Conservation (phyloP, 2,329 filamentous ascomycete genomes). For the Ambrosiella cleistominuta region DNA sequence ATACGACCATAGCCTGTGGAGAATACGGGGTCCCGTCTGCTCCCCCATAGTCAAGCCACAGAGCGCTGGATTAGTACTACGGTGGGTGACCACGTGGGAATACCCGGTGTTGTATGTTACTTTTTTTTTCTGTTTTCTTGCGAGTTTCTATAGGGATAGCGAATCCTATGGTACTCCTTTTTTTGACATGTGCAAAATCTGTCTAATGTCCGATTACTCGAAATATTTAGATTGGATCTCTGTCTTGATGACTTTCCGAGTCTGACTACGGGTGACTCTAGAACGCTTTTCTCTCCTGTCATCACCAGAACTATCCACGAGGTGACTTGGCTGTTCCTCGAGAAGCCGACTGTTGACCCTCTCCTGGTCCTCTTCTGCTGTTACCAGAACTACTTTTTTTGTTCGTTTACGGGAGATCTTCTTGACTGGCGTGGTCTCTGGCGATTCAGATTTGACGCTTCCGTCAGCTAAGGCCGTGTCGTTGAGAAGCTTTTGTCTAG, state of each 20-base stretch:
- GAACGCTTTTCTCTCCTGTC: too few species aligned
- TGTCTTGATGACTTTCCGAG: too few species aligned
- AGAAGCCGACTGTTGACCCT: too few species aligned
- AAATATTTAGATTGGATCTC: background rate
- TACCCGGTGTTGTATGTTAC: background rate
- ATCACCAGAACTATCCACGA: too few species aligned
- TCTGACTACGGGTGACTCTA: too few species aligned
- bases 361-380: too few species aligned
- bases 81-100: background rate
- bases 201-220: background rate
- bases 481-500: slow-evolving; percentile 36
- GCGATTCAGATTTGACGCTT: background rate
- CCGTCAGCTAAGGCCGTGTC: background rate
- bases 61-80: background rate
- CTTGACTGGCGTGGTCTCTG: too few species aligned
- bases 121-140: background rate
- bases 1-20: background rate
- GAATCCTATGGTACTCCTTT: background rate
- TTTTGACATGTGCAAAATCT: background rate
- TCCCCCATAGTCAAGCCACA: background rate
- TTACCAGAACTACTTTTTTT: too few species aligned
- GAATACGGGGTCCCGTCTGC: background rate
- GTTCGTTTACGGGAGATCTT: too few species aligned
- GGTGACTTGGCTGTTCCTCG: too few species aligned
- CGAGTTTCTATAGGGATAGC: background rate